Evolutionary conservation across 345 rosid species (phyloP), one percentile per base, ranked within the genome.

Genomic region (Boechera retrofracta): DNA sequence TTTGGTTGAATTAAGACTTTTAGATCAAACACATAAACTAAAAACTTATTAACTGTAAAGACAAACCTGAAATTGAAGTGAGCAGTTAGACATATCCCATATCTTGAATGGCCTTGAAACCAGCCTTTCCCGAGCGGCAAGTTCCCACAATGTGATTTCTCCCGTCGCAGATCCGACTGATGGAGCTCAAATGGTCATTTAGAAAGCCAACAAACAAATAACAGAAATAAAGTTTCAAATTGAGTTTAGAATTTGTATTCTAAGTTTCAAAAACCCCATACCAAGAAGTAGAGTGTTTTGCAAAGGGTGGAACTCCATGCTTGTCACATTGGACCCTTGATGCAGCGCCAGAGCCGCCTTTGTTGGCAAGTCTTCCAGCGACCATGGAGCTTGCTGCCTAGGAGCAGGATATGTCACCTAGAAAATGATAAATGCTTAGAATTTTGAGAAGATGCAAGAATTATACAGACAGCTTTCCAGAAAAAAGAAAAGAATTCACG

Each of bases 241-340:
- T 8, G 11, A 39, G 42, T 39, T 39, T 39, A 8, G 36, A 42
- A 1, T 42, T 11, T 42, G 47, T 42, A 10, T 11, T 48, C 4
- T 15, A 58, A 16, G 33, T 57, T 64, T 41, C 51, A 7, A 57
- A 21, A 75, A 45, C 31, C 63, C 48, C 67, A 75, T 89, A 94
- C 98, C 97, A 52, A 94, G 94, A 81, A 94, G 96, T 83, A 84
- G 45, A 1, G 86, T 82, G 18, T 87, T 86, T 61, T 83, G 86
- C 56, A 85, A 66, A 73, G 98, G 97, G 81, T 88, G 94, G 78
- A 94, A 91, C 75, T 90, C 97, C 96, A 94, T 83, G 97, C 98
- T 94, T 65, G 76, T 86, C 72, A 89, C 94, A 61, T 80, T 26
- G 56, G 97, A 90, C 41, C 94, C 96, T 80, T 85, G 96, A 76